phyloP scores from a whole-genome alignment of 176 grass and related monocot species.

The Bonia amplexicaulis region DNA sequence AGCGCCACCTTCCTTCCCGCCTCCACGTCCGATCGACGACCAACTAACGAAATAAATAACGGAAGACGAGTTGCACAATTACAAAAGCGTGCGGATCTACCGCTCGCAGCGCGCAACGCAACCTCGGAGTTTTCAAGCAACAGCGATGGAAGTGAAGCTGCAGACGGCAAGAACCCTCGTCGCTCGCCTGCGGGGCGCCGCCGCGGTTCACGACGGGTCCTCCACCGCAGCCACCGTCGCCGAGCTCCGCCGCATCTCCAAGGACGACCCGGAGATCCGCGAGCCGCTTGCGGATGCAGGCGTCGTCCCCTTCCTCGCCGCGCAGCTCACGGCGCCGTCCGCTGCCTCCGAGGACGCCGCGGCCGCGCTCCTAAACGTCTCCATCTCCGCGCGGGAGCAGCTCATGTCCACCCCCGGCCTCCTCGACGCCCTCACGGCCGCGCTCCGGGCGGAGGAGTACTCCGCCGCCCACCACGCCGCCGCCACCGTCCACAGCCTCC shows the following conservation, averaged over 20 bases:
- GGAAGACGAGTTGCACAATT: not conserved
- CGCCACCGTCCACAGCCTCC: slow-evolving; percentile 67
- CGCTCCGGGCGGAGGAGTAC: slow-evolving; percentile 36
- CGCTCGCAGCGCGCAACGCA: not conserved
- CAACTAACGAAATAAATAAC: not conserved
- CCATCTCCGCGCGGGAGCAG: slow-evolving; percentile 62
- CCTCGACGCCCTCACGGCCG: slow-evolving; percentile 64
- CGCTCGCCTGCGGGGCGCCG: slow-evolving; percentile 43
- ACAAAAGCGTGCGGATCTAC: not conserved
- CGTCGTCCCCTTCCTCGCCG: slow-evolving; percentile 52
- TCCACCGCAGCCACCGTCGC: slow-evolving; percentile 42
- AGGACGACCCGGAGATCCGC: slow-evolving; percentile 66
- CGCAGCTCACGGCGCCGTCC: slow-evolving; percentile 30
- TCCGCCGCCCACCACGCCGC: slow-evolving; percentile 68
- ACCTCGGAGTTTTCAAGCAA: not conserved
- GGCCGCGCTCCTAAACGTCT: slow-evolving; percentile 84
- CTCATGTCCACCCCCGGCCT: slow-evolving; percentile 61
- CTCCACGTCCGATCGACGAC: not conserved
- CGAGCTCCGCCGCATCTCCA: slow-evolving; percentile 60
- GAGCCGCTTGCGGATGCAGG: slow-evolving; percentile 53
- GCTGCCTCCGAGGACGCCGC: slow-evolving; percentile 54
- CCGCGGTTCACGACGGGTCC: slow-evolving; percentile 16
- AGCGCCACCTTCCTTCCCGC: not conserved
- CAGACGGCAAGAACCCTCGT: slow-evolving; percentile 61
- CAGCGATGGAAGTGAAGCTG: slow-evolving; percentile 62